phyloP scores from a whole-genome alignment of 164 flowering plant genomes.

The Platanus orientalis region DNA sequence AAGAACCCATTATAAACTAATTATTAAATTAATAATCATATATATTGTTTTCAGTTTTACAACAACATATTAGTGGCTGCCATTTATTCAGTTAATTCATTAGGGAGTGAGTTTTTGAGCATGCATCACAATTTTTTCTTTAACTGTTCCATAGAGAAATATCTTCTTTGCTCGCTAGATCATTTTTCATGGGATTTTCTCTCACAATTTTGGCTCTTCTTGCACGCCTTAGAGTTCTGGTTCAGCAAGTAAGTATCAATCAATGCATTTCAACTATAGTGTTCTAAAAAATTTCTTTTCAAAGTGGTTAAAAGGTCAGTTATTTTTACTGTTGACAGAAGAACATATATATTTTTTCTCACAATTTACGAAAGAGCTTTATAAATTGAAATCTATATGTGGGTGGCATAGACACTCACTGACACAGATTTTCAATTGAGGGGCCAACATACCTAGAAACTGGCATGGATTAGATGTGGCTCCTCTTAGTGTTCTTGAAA shows the following conservation, averaged over 20 bases:
- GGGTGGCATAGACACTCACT: no score
- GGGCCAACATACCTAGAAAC: no score
- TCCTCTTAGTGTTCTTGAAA: no score
- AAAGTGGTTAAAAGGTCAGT: neutral
- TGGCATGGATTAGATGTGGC: no score
- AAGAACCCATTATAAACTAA: no score
- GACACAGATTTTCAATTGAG: no score
- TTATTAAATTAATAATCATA: no score
- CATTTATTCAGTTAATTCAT: neutral
- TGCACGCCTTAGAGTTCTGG: slow-evolving; percentile 78
- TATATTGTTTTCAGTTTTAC: no score
- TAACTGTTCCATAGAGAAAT: slow-evolving; percentile 52
- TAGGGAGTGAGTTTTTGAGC: neutral
- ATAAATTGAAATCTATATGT: no score
- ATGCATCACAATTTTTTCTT: slow-evolving; percentile 20
- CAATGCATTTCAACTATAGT: neutral
- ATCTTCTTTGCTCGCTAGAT: slow-evolving; percentile 78
- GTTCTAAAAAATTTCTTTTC: neutral
- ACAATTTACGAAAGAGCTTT: no score
- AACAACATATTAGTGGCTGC: no score
- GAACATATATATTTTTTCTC: no score
- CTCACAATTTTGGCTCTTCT: slow-evolving; percentile 61
- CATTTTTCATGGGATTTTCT: slow-evolving; percentile 82
- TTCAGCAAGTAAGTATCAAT: slow-evolving; percentile 71
- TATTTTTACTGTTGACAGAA: neutral